phyloP scores from a whole-genome alignment of 148 eudicot genomes.

The Agrostemma githago region DNA sequence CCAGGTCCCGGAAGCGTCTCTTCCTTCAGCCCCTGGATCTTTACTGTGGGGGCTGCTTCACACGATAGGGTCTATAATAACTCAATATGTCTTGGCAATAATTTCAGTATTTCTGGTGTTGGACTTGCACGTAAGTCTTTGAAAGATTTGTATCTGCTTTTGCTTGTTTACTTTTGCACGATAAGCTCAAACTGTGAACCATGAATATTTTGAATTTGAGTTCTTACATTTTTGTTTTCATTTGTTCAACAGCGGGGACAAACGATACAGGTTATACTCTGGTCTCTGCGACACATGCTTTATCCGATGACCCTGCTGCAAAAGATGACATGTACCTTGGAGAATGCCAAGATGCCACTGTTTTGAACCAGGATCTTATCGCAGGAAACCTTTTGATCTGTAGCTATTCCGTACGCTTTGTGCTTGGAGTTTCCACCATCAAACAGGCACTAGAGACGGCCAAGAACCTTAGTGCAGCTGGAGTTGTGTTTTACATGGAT shows the following conservation, averaged over 20 bases:
- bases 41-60: constrained; percentile 93
- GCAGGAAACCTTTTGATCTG: constrained; percentile 89
- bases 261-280: constrained; percentile 41
- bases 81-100: constrained; percentile 77
- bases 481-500: constrained; percentile 90
- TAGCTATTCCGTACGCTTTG: constrained; percentile 93
- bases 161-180: neutral
- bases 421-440: constrained; percentile 85
- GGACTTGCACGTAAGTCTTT: constrained; percentile 91
- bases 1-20: constrained; percentile 90
- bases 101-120: constrained; percentile 67
- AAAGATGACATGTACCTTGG: constrained; percentile 63
- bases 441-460: constrained; percentile 86
- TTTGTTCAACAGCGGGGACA: constrained; percentile 71
- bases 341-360: constrained; percentile 87
- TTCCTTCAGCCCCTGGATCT: constrained; percentile 99
- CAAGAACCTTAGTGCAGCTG: constrained; percentile 87
- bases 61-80: constrained; percentile 87
- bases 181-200: neutral
- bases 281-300: constrained; percentile 73
- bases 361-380: constrained; percentile 54
- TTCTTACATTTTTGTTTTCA: neutral
- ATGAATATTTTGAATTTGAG: neutral
- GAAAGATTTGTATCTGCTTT: neutral
- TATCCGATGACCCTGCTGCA: constrained; percentile 48